phyloP scores from a whole-genome alignment of 768 basidiomycete genomes.

The Pulveroboletus ravenelii region DNA sequence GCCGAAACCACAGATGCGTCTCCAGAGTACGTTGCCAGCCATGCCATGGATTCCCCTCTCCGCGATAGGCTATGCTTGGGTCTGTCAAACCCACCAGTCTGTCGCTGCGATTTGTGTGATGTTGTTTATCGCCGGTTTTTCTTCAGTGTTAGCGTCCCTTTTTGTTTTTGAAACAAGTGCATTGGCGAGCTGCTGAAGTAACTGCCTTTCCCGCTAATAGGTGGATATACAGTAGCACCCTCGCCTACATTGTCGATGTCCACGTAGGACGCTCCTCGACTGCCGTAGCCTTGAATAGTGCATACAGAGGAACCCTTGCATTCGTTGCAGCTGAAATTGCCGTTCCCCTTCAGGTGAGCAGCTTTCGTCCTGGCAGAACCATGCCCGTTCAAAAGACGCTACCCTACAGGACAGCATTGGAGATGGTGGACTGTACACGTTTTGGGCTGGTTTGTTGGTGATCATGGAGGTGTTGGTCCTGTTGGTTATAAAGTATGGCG shows the following conservation, averaged over 20 bases:
- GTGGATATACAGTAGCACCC: conserved; percentile 58
- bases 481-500: conserved; percentile 56
- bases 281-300: conserved; percentile 72
- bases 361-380: not conserved
- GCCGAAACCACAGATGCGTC: conserved; percentile 52
- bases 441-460: conserved; percentile 51
- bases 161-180: not conserved
- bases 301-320: conserved; percentile 64
- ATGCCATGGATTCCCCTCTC: conserved; percentile 52
- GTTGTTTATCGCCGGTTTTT: conserved; percentile 69
- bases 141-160: conserved; percentile 32
- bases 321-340: conserved; percentile 74
- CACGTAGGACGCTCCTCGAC: conserved; percentile 78
- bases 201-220: conserved; percentile 21
- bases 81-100: conserved; percentile 57
- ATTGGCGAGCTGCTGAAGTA: not conserved
- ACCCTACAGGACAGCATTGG: conserved; percentile 18
- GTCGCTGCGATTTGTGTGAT: conserved; percentile 66
- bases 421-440: conserved; percentile 28
- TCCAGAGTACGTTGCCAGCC: conserved; percentile 56
- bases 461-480: conserved; percentile 50
- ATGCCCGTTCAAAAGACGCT: not conserved
- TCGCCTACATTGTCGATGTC: conserved; percentile 85
- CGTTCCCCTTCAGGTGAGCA: conserved; percentile 56
- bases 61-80: conserved; percentile 72